Percentiles rank a stretch among this genome's conserved stretches.
These are phyloP conservation scores for Gaeumannomyces tritici DNA, from an alignment of 2,329 filamentous ascomycete genomes.

Conservation along the genomic window DNA sequence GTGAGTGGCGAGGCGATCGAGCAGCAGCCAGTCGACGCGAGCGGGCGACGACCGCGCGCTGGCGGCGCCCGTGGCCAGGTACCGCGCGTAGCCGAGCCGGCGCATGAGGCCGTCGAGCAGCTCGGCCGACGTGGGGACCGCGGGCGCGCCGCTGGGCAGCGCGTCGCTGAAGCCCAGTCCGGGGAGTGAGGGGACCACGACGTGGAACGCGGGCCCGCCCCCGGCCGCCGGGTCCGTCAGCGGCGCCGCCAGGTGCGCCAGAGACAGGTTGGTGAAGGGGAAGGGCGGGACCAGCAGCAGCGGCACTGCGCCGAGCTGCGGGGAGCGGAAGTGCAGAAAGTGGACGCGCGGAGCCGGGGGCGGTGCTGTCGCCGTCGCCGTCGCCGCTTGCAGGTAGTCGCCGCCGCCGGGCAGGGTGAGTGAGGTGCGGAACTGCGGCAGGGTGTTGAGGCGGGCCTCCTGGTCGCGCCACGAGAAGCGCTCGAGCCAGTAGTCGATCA, in stretches of 20 bases:
- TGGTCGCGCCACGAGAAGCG: conserved; percentile 54
- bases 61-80: conserved; percentile 46
- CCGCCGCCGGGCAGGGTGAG: conserved; percentile 27
- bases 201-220: conserved; percentile 46
- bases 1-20: conserved; percentile 34
- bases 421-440: conserved; percentile 56
- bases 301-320: conserved; percentile 44
- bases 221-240: conserved; percentile 36
- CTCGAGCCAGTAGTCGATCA: conserved; percentile 60
- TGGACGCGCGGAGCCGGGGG: conserved; percentile 45
- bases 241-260: conserved; percentile 43
- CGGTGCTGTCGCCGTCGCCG: too few relatives aligned
- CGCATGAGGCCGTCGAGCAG: conserved; percentile 51
- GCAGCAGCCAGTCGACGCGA: conserved; percentile 39
- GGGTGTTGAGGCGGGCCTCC: conserved; percentile 47
- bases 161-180: conserved; percentile 60
- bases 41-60: conserved; percentile 34
- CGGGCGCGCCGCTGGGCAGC: conserved; percentile 36
- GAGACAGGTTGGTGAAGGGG: conserved; percentile 53
- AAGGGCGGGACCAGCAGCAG: conserved; percentile 57
- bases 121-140: conserved; percentile 41
- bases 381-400: conserved; percentile 5
- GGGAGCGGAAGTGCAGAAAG: conserved; percentile 52
- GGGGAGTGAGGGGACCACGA: conserved; percentile 57
- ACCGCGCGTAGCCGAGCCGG: conserved; percentile 47